A percentile compares a stretch with the other conserved stretches of the same genome.
phyloP scores from a whole-genome alignment of 345 rosid species.

The Euphorbia peplus region DNA sequence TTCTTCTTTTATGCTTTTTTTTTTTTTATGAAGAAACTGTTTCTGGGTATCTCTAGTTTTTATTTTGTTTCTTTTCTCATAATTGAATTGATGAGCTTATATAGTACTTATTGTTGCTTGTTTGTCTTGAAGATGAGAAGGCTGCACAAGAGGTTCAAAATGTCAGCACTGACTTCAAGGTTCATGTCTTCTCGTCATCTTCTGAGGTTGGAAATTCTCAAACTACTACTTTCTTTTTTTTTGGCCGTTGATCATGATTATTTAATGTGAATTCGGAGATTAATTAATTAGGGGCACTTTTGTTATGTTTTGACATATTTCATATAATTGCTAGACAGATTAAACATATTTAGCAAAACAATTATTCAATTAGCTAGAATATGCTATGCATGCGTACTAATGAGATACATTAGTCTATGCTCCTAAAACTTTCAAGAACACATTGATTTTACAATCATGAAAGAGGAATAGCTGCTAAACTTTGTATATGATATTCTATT shows the following conservation, averaged over 20 bases:
- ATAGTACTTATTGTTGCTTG: constrained; percentile 1
- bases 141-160: constrained; percentile 34
- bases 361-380: neutral
- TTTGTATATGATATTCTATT: neutral
- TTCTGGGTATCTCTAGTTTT: neutral
- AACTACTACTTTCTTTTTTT: neutral
- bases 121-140: constrained; percentile 20
- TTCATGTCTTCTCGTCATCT: constrained; percentile 57
- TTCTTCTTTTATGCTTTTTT: neutral
- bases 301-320: neutral
- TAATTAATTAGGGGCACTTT: neutral
- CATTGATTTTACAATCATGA: neutral
- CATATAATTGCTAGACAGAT: neutral
- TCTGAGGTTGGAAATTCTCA: constrained; percentile 44
- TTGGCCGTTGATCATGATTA: constrained; percentile 5
- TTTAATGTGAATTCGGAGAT: neutral
- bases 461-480: neutral
- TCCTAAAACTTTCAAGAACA: neutral
- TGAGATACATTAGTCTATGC: neutral
- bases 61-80: constrained; percentile 3
- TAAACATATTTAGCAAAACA: neutral
- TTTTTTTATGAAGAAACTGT: neutral
- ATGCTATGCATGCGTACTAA: neutral
- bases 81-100: no score
- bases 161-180: constrained; percentile 38